Percentiles rank a stretch among this genome's conserved stretches.
phyloP scores from a whole-genome alignment of 202 grass and related monocot species.

The Setaria viridis region DNA sequence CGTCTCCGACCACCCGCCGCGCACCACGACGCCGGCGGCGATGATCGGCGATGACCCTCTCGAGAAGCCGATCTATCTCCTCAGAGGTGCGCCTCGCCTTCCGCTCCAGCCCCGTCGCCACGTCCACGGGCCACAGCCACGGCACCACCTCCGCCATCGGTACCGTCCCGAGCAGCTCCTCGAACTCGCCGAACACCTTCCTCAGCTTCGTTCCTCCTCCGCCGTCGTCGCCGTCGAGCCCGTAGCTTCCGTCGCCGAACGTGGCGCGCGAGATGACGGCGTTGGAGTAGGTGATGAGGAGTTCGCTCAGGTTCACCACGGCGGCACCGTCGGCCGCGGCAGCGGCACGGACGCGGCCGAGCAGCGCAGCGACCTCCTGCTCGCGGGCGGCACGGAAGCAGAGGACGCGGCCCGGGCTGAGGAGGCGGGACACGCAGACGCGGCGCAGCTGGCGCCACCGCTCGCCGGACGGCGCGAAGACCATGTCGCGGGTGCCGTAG shows the following conservation, averaged over 20 bases:
- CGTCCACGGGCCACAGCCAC: conserved; percentile 12
- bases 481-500: conserved; percentile 39
- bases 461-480: conserved; percentile 39
- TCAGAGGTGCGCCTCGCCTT: conserved; percentile 25
- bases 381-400: conserved; percentile 32
- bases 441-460: conserved; percentile 40
- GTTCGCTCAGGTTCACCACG: conserved; percentile 24
- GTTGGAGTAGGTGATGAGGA: conserved; percentile 28
- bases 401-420: conserved; percentile 19
- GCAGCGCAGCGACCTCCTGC: conserved; percentile 25
- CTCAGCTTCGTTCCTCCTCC: background rate
- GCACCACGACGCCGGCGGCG: background rate
- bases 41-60: conserved; percentile 39
- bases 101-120: conserved; percentile 26
- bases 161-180: background rate
- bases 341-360: conserved; percentile 24
- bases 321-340: background rate
- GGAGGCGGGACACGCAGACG: conserved; percentile 40
- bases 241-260: background rate
- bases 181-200: background rate
- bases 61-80: conserved; percentile 31
- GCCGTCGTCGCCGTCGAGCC: background rate
- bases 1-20: background rate
- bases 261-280: conserved; percentile 21
- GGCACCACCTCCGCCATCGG: background rate